Percentiles rank a stretch among this genome's conserved stretches.
phyloP scores from a whole-genome alignment of 2,329 filamentous ascomycete species.

The Thelonectria rubi region DNA sequence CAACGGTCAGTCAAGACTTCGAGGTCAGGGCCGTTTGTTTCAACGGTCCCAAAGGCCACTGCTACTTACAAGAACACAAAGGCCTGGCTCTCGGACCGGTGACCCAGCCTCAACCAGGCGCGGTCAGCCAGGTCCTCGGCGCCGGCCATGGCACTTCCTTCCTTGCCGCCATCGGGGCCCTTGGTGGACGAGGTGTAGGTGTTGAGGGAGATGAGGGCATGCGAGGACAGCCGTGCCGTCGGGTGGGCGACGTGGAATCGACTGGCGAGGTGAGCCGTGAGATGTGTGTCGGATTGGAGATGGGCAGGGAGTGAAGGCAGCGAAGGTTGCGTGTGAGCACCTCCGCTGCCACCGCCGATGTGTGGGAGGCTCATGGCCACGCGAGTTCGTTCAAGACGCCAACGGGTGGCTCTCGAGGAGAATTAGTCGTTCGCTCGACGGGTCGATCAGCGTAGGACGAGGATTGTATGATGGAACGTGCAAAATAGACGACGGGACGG shows the following conservation, averaged over 20 bases:
- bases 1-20: slow-evolving; percentile 36
- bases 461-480: slow-evolving; percentile 15
- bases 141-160: slow-evolving; percentile 90
- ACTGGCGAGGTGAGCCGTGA: slow-evolving; percentile 83
- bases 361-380: slow-evolving; percentile 70
- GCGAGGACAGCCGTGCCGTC: slow-evolving; percentile 87
- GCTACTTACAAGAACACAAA: slow-evolving; percentile 86
- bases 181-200: slow-evolving; percentile 91
- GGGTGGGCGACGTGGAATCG: slow-evolving; percentile 93
- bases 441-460: slow-evolving; percentile 17
- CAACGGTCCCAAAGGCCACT: no score
- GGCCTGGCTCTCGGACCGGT: slow-evolving; percentile 92
- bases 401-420: slow-evolving; percentile 39
- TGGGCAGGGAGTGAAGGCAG: slow-evolving; percentile 88
- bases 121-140: slow-evolving; percentile 91
- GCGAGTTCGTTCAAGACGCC: slow-evolving; percentile 49
- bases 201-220: slow-evolving; percentile 91
- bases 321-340: slow-evolving; percentile 82
- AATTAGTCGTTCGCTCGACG: slow-evolving; percentile 18
- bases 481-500: slow-evolving; percentile 11
- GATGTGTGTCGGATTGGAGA: slow-evolving; percentile 78
- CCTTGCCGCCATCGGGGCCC: slow-evolving; percentile 88
- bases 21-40: no score
- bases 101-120: slow-evolving; percentile 85
- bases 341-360: slow-evolving; percentile 59